phyloP scores from a whole-genome alignment of 768 basidiomycete genomes.

The Hericium rajendrae region DNA sequence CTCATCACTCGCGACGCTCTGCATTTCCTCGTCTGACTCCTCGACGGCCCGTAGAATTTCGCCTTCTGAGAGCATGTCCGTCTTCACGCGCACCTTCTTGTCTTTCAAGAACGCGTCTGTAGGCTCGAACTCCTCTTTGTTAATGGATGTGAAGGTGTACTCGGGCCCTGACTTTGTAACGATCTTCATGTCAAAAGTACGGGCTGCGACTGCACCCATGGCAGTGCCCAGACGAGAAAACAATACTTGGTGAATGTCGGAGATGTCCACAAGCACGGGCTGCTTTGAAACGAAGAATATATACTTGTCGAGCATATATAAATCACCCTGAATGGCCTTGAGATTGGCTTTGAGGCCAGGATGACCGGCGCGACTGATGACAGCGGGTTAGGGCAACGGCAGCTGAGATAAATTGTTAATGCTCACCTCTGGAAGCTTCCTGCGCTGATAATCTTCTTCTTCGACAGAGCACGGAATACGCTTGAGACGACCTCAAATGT shows the following conservation, averaged over 20 bases:
- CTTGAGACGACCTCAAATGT: slow-evolving; percentile 93
- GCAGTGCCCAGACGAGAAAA: slow-evolving; percentile 91
- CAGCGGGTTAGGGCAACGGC: background rate
- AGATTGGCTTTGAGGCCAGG: slow-evolving; percentile 97
- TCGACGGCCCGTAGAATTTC: slow-evolving; percentile 64
- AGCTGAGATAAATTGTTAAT: background rate
- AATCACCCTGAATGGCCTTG: slow-evolving; percentile 92
- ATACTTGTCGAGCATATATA: slow-evolving; percentile 97
- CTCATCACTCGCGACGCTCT: slow-evolving; percentile 67
- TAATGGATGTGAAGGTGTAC: slow-evolving; percentile 85
- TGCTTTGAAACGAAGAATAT: slow-evolving; percentile 97
- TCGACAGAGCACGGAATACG: slow-evolving; percentile 84
- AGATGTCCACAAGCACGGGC: slow-evolving; percentile 82
- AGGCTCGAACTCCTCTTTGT: slow-evolving; percentile 88
- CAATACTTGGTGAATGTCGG: slow-evolving; percentile 80
- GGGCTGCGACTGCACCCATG: slow-evolving; percentile 72
- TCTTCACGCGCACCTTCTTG: slow-evolving; percentile 91
- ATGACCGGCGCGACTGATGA: slow-evolving; percentile 69
- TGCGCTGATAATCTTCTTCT: slow-evolving; percentile 85
- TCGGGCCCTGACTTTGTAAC: slow-evolving; percentile 79
- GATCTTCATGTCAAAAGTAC: slow-evolving; percentile 91
- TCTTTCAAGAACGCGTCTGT: slow-evolving; percentile 79
- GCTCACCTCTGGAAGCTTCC: slow-evolving; percentile 77
- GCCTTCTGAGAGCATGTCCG: slow-evolving; percentile 87
- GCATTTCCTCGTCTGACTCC: slow-evolving; percentile 75